Conservation (phyloP, 495 filamentous ascomycete genomes). For the Glarea lozoyensis region DNA sequence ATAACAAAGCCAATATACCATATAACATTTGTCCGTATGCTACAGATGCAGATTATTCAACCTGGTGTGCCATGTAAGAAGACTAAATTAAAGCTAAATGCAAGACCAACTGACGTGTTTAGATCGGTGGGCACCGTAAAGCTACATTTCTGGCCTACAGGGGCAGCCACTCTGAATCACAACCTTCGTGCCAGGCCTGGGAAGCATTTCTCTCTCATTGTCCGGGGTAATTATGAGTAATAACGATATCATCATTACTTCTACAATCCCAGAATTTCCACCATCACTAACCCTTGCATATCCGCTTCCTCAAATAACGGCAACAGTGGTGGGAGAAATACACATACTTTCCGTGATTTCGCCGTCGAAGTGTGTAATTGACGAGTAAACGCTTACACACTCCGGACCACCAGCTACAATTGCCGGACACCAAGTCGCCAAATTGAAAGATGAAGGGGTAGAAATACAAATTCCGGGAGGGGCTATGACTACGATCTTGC, state of each 20-base stretch:
- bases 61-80: background rate
- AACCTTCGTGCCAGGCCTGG: too few species aligned
- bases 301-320: too few species aligned
- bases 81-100: background rate
- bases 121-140: constrained; percentile 3
- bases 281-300: too few species aligned
- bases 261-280: background rate
- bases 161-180: constrained; percentile 1
- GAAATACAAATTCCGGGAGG: constrained; percentile 3
- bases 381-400: background rate
- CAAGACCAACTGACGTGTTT: background rate
- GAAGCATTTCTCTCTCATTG: too few species aligned
- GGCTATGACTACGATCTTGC: background rate
- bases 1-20: too few species aligned
- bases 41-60: too few species aligned
- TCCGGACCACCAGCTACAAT: background rate
- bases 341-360: background rate
- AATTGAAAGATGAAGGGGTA: background rate
- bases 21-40: too few species aligned
- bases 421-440: background rate
- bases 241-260: too few species aligned
- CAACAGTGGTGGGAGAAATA: background rate
- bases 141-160: constrained; percentile 3
- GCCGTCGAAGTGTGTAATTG: background rate
- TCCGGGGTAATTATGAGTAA: too few species aligned